Base-by-base conservation (phyloP, 108 stramenopile species). In the Fragilariopsis cylindrus region DNA sequence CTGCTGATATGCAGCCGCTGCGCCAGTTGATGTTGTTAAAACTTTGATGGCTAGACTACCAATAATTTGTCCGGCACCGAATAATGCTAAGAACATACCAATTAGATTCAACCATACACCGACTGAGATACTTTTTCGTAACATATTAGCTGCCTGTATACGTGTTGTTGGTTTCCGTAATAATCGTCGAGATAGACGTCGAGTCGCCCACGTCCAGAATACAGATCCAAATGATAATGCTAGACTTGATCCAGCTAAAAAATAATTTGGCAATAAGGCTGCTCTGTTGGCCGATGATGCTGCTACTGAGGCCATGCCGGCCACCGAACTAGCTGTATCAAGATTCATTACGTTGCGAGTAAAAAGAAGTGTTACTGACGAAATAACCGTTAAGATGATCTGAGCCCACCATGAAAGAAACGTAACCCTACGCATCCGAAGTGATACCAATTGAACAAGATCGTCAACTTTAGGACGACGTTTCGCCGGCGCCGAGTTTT, bases 391-490 rank as follows among this genome's bases (percentile, higher is more conserved):
- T 11, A 94, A 76, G 45, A 96, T 93, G 0, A 93, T 68, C 76
- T 96, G 96, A 11, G 81, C 60, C 96, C 96, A 96, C 96, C 96
- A 96, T 2, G 91, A 88, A 41, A 92, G 67, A 90, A 91, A 96
- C 1, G 85, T 70, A 5, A 88, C 60, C 1, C 89, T 82, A 4
- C 76, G 79, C 4, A 92, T 70, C 13, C 50, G 60, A 30, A 73
- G 39, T n/a, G 89, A 73, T 4, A 74, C 70, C 44, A 76, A 62
- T 41, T 63, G 48, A 4, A 84, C 75, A 12, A 81, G n/a, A 30
- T 68, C 72, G 62, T 80, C 74, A 7, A 75, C 57, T 47, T 57
- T 68, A 5, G 67, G 67, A 18, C 67, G 67, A 48, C 48, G 48
- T 9, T 30, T 41, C 3, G 16, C 58, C 11, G 18, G 11, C 4